These are phyloP conservation scores for Penicillium pulvis DNA, from an alignment of 495 filamentous ascomycete genomes.

Conservation along the genomic window DNA sequence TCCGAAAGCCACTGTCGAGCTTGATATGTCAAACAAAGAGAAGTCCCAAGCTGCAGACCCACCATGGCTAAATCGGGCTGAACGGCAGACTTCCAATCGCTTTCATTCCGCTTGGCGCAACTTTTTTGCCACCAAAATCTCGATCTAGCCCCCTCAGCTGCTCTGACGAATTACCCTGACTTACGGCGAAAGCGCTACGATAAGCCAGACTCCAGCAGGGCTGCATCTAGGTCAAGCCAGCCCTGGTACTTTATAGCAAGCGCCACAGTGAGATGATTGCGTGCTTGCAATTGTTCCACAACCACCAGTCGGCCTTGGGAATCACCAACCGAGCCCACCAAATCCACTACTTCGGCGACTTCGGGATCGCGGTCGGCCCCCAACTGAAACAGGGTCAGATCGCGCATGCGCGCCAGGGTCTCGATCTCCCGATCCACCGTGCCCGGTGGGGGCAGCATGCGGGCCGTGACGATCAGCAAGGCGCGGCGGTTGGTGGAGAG, in stretches of 20 bases:
- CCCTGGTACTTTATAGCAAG: background rate
- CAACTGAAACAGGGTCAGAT: background rate
- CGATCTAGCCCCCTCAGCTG: no score
- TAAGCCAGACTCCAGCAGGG: conserved; percentile 5
- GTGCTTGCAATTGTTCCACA: background rate
- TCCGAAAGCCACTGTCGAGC: no score
- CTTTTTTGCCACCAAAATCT: no score
- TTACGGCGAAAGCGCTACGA: background rate
- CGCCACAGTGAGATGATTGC: background rate
- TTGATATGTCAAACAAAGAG: no score
- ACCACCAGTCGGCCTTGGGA: conserved; percentile 2
- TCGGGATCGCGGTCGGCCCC: background rate
- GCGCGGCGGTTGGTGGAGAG: background rate
- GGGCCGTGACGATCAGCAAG: background rate
- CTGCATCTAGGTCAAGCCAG: background rate
- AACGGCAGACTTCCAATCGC: no score
- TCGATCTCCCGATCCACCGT: conserved; percentile 1
- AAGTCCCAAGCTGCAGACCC: no score
- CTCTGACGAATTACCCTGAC: no score
- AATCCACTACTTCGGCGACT: background rate
- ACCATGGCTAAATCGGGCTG: no score
- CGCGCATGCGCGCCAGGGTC: background rate
- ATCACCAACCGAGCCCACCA: background rate
- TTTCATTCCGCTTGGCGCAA: no score
- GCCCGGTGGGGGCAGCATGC: conserved; percentile 1